Evolutionary conservation across 345 rosid species (phyloP).

Genomic region (Gossypium mustelinum): DNA sequence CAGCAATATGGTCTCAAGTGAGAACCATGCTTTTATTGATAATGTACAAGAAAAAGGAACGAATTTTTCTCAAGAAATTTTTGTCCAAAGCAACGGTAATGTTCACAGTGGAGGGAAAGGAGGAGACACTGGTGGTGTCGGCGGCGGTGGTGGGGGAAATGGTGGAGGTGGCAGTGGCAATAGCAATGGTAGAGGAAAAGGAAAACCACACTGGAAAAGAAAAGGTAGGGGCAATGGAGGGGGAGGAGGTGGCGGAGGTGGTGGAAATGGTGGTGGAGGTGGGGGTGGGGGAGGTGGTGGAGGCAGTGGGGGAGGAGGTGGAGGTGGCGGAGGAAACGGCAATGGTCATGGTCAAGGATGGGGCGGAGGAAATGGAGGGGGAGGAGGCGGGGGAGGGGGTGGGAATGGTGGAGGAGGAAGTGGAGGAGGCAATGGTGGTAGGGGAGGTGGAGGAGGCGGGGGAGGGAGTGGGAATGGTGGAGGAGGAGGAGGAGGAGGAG

Average conservation of each 20-base stretch:
- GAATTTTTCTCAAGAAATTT: constrained; percentile 15
- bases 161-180: constrained; percentile 17
- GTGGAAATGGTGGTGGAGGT: neutral
- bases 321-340: neutral
- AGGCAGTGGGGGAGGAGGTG: neutral
- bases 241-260: neutral
- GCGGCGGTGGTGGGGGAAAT: neutral
- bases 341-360: neutral
- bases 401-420: neutral
- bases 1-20: neutral
- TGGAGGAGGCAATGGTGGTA: neutral
- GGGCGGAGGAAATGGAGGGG: neutral
- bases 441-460: constrained; percentile 8
- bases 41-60: constrained; percentile 17
- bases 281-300: neutral
- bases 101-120: constrained; percentile 22
- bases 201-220: neutral
- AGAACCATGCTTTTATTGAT: constrained; percentile 6
- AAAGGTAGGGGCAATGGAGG: neutral
- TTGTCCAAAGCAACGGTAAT: constrained; percentile 17
- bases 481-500: neutral
- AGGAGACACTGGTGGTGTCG: constrained; percentile 14
- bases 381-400: neutral
- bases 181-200: constrained; percentile 1
- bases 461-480: neutral